Percentiles rank a stretch among this genome's conserved stretches.
Conservation (phyloP, 2,329 filamentous ascomycete species). For the Cladosporium sp. region DNA sequence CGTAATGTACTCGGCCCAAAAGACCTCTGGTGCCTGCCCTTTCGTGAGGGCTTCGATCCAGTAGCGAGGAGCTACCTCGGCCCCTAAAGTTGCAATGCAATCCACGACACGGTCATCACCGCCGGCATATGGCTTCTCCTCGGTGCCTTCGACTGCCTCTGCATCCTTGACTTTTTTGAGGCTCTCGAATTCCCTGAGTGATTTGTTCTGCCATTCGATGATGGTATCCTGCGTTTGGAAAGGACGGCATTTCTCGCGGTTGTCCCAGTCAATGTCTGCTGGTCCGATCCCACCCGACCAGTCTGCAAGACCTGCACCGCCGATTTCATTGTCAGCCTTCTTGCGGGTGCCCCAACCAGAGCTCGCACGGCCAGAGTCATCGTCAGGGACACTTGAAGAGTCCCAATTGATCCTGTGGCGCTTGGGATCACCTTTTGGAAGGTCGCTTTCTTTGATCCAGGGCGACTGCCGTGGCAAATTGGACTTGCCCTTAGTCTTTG, state of each 20-base stretch:
- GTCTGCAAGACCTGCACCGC: constrained; percentile 30
- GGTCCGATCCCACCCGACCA: constrained; percentile 45
- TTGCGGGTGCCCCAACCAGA: constrained; percentile 1
- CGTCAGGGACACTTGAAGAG: not conserved
- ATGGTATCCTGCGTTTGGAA: constrained; percentile 24
- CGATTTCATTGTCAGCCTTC: not conserved
- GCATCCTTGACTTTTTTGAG: not conserved
- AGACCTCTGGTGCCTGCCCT: constrained; percentile 20
- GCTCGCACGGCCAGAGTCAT: not conserved
- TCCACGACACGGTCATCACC: no score
- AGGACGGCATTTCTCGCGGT: constrained; percentile 25
- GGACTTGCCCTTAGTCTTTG: not conserved
- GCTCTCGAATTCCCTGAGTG: not conserved
- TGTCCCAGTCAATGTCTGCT: constrained; percentile 44
- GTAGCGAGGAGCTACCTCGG: constrained; percentile 19
- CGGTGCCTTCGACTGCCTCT: no score
- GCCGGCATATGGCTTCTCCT: no score
- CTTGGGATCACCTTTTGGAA: constrained; percentile 7
- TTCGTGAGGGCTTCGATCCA: constrained; percentile 28
- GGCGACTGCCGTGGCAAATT: constrained; percentile 6
- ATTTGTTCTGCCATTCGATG: constrained; percentile 23
- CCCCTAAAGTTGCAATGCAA: no score
- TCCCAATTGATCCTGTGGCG: constrained; percentile 4
- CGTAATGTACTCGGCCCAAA: constrained; percentile 28
- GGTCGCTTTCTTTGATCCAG: constrained; percentile 13